These are phyloP conservation scores for Reutealis trisperma DNA, from an alignment of 345 rosid species.

Conservation along the genomic window DNA sequence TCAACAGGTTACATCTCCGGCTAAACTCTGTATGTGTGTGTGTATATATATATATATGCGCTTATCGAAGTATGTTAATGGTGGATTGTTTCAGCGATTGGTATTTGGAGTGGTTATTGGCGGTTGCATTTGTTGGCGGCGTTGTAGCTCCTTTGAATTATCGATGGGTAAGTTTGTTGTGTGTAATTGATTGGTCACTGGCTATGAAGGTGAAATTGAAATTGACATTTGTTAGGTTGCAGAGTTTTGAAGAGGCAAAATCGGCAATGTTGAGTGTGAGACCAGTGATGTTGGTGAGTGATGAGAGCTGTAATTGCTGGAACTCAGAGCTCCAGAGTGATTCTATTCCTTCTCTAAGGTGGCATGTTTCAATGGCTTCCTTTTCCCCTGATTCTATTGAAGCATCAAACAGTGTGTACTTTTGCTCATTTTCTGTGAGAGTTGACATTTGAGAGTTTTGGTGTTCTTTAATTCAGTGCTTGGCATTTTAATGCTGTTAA, in stretches of 20 bases:
- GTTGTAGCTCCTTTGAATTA: constrained; percentile 80
- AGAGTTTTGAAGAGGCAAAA: constrained; percentile 76
- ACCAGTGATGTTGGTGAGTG: constrained; percentile 67
- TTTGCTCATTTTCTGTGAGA: neutral
- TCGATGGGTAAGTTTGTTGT: constrained; percentile 69
- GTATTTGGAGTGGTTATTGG: constrained; percentile 79
- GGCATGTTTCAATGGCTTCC: constrained; percentile 58
- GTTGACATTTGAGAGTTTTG: neutral
- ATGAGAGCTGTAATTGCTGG: constrained; percentile 63
- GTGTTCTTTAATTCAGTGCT: neutral
- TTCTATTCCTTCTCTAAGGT: constrained; percentile 57
- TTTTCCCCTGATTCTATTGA: constrained; percentile 27
- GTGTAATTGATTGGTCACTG: neutral
- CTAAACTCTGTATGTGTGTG: neutral
- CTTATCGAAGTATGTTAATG: neutral
- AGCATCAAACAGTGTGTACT: constrained; percentile 35
- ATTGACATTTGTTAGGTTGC: constrained; percentile 3
- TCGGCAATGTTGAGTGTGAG: constrained; percentile 50
- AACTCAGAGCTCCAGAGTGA: constrained; percentile 29
- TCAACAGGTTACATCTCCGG: constrained; percentile 53
- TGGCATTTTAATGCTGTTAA: neutral
- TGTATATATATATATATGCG: neutral
- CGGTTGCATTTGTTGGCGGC: constrained; percentile 77
- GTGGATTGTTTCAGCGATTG: constrained; percentile 47
- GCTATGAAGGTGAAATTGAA: neutral